These are phyloP conservation scores for Pythium utonaiense DNA, from an alignment of 352 stramenopile species.

Conservation along the genomic window DNA sequence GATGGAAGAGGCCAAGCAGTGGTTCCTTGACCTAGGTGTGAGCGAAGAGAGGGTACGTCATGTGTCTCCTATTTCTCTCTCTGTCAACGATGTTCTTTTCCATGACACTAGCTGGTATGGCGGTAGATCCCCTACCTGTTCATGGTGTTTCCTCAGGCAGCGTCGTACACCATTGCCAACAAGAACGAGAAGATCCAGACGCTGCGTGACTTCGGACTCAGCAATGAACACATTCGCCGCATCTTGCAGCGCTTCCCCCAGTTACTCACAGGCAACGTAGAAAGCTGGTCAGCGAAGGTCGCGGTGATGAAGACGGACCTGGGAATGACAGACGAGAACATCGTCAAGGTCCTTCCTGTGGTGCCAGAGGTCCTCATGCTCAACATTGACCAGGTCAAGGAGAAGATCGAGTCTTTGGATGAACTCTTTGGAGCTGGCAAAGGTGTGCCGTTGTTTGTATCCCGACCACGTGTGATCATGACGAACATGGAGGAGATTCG, in stretches of 20 bases:
- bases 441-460: slow-evolving; percentile 21
- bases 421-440: slow-evolving; percentile 34
- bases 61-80: not conserved
- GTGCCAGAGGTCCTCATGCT: slow-evolving; percentile 43
- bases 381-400: slow-evolving; percentile 31
- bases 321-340: slow-evolving; percentile 27
- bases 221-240: slow-evolving; percentile 32
- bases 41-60: slow-evolving; percentile 9
- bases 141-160: slow-evolving; percentile 39
- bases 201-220: slow-evolving; percentile 32
- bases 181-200: slow-evolving; percentile 44
- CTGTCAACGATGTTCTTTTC: no score
- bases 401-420: slow-evolving; percentile 39
- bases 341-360: slow-evolving; percentile 32
- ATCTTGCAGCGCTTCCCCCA: slow-evolving; percentile 41
- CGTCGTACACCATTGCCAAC: slow-evolving; percentile 34
- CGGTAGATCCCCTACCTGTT: slow-evolving; percentile 54
- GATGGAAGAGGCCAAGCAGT: slow-evolving; percentile 7
- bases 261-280: slow-evolving; percentile 33
- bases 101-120: not conserved
- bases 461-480: slow-evolving; percentile 47
- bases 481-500: slow-evolving; percentile 38
- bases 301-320: slow-evolving; percentile 23
- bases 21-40: slow-evolving; percentile 14
- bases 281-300: slow-evolving; percentile 34